These are phyloP conservation scores for Phragmites australis DNA, from an alignment of 176 grass and related monocot species.

Conservation along the genomic window DNA sequence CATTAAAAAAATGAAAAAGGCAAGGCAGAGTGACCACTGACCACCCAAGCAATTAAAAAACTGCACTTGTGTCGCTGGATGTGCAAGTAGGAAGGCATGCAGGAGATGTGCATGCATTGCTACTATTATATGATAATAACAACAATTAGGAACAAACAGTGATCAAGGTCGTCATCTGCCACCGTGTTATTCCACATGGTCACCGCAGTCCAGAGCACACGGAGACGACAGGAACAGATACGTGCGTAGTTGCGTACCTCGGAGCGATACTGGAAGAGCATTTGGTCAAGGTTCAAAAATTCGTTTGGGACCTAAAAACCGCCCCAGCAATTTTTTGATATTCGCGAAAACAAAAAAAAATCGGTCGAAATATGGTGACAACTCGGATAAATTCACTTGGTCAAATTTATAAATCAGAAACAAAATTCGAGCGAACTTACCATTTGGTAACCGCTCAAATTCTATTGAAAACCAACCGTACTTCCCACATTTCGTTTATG, in stretches of 20 bases:
- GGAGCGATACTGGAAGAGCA: background rate
- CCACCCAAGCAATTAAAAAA: background rate
- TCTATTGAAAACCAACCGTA: no score
- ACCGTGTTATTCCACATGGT: background rate
- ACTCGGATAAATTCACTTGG: no score
- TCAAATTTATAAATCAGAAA: no score
- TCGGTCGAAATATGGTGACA: no score
- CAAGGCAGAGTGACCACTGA: background rate
- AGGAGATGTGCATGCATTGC: background rate
- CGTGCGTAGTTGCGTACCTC: conserved; percentile 8
- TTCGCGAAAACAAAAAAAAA: no score
- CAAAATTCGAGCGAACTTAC: no score
- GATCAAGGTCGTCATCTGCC: background rate
- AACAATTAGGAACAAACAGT: background rate
- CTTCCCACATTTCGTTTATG: no score
- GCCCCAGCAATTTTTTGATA: no score
- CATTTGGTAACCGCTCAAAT: no score
- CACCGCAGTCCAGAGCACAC: background rate
- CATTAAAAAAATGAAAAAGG: background rate
- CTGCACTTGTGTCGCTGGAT: conserved; percentile 15
- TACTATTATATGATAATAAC: background rate
- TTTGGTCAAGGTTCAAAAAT: no score
- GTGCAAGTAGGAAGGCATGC: background rate
- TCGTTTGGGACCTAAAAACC: no score
- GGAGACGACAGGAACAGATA: no score